Evolutionary conservation across 345 rosid genomes (phyloP).

Genomic region (Bruguiera gymnorhiza): DNA sequence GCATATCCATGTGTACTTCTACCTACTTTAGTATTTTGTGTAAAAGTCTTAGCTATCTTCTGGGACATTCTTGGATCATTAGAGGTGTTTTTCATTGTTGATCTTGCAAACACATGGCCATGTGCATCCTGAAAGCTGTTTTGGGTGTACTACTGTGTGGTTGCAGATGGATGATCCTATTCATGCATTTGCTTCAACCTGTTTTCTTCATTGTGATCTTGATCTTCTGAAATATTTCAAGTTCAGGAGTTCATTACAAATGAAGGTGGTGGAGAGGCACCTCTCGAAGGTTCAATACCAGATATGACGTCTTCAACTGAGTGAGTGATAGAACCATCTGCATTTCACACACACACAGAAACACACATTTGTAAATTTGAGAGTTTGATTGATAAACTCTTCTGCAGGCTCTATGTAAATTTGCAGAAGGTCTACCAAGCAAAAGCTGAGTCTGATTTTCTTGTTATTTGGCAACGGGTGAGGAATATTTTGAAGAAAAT

Average conservation of each 20-base stretch:
- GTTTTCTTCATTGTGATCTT: conserved; percentile 5
- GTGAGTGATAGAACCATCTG: conserved; percentile 39
- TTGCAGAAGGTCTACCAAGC: conserved; percentile 86
- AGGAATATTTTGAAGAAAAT: conserved; percentile 58
- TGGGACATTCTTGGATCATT: too few species aligned
- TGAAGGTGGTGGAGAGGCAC: conserved; percentile 91
- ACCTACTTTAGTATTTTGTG: too few species aligned
- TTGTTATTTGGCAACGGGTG: conserved; percentile 62
- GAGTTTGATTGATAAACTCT: conserved; percentile 5
- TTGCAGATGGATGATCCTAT: not conserved
- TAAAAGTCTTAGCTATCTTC: too few species aligned
- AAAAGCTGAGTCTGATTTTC: conserved; percentile 92
- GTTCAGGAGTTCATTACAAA: conserved; percentile 74
- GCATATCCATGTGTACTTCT: not conserved
- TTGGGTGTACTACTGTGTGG: too few species aligned
- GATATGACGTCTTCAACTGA: conserved; percentile 99
- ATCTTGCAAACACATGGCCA: too few species aligned
- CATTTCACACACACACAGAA: not conserved
- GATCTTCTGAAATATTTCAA: conserved; percentile 14
- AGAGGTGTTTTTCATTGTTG: too few species aligned
- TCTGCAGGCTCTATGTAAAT: conserved; percentile 71
- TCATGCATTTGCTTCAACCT: not conserved
- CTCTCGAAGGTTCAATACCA: conserved; percentile 97
- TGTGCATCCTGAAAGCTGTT: too few species aligned
- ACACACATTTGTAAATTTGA: not conserved